These are phyloP conservation scores for Pseudopyrenochaeta lycopersici DNA, from an alignment of 2,329 filamentous ascomycete genomes.

Conservation along the genomic window DNA sequence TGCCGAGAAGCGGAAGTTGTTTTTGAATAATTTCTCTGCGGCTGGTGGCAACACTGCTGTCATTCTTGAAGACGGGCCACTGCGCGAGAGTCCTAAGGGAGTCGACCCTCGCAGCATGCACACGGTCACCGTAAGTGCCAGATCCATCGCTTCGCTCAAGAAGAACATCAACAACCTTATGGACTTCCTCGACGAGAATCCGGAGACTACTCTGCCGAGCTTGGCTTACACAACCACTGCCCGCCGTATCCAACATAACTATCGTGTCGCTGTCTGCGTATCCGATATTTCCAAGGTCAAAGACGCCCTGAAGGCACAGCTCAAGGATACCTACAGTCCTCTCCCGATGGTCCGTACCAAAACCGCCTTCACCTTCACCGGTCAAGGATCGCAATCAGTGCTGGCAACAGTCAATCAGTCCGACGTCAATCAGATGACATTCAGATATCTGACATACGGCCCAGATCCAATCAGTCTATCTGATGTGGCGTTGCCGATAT, in stretches of 20 bases:
- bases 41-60: slow-evolving; percentile 64
- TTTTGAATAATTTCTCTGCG: slow-evolving; percentile 64
- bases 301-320: slow-evolving; percentile 56
- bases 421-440: too few relatives aligned
- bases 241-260: slow-evolving; percentile 63
- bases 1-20: slow-evolving; percentile 58
- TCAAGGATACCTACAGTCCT: slow-evolving; percentile 61
- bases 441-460: too few relatives aligned
- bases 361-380: slow-evolving; percentile 62
- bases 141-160: slow-evolving; percentile 61
- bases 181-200: slow-evolving; percentile 56
- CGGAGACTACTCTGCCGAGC: slow-evolving; percentile 56
- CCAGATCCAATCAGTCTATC: too few relatives aligned
- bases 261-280: slow-evolving; percentile 59
- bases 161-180: slow-evolving; percentile 60
- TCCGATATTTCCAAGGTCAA: slow-evolving; percentile 58
- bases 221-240: slow-evolving; percentile 63
- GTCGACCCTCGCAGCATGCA: slow-evolving; percentile 58
- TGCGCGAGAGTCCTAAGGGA: slow-evolving; percentile 51
- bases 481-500: too few relatives aligned
- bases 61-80: slow-evolving; percentile 61
- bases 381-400: slow-evolving; percentile 63
- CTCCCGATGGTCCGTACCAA: slow-evolving; percentile 63
- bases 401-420: too few relatives aligned
- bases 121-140: slow-evolving; percentile 59